Conservation (phyloP, 345 rosid genomes). For the Cardamine occulta region DNA sequence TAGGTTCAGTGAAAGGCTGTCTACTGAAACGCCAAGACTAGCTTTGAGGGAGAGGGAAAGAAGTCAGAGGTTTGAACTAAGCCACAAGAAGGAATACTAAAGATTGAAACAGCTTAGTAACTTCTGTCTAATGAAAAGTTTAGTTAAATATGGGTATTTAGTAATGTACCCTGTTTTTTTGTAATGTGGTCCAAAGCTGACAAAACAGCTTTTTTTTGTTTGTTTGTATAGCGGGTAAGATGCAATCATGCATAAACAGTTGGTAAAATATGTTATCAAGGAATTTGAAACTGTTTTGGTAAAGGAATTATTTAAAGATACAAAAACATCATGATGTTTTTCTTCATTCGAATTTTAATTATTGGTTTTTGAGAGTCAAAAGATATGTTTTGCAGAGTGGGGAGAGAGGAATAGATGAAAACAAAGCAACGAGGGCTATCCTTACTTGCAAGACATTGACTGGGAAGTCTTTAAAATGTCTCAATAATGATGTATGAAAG, state of each 20-base stretch:
- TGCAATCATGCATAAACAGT: constrained; percentile 16
- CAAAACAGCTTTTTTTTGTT: constrained; percentile 25
- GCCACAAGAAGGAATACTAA: constrained; percentile 37
- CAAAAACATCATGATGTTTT: constrained; percentile 7
- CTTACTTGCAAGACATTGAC: constrained; percentile 28
- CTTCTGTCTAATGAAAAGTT: constrained; percentile 1
- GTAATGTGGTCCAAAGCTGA: constrained; percentile 37
- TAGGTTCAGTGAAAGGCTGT: constrained; percentile 65
- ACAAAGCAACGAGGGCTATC: constrained; percentile 24
- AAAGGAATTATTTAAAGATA: background rate
- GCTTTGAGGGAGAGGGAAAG: constrained; percentile 53
- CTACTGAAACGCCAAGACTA: constrained; percentile 51
- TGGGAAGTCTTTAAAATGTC: background rate
- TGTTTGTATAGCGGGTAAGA: constrained; percentile 54
- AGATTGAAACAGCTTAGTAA: constrained; percentile 5
- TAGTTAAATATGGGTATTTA: constrained; percentile 28
- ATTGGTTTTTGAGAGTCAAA: constrained; percentile 9
- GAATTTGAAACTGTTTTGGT: constrained; percentile 25
- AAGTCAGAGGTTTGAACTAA: constrained; percentile 45
- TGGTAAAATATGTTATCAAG: constrained; percentile 37
- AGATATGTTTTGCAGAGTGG: constrained; percentile 7
- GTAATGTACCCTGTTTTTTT: constrained; percentile 20
- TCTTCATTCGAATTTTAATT: constrained; percentile 28
- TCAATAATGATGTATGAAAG: constrained; percentile 33
- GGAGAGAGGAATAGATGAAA: constrained; percentile 7